phyloP scores from a whole-genome alignment of 768 basidiomycete species.

The Thelephora aurantiotincta region DNA sequence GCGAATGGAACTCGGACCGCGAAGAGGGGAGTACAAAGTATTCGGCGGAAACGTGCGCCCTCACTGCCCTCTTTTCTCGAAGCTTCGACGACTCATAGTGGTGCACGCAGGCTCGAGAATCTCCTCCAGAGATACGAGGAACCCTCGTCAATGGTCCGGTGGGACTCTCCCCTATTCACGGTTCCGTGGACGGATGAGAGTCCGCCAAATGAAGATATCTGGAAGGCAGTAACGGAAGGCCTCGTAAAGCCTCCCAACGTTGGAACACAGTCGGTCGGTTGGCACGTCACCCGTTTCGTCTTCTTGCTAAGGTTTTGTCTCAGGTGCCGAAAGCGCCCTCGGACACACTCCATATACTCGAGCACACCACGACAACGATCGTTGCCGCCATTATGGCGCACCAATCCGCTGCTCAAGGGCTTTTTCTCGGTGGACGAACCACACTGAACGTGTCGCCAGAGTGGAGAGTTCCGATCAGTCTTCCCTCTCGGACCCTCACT shows the following conservation, averaged over 20 bases:
- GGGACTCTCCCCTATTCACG: slow-evolving; percentile 94
- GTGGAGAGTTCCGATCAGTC: slow-evolving; percentile 32
- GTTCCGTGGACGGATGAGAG: slow-evolving; percentile 60
- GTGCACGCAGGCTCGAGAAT: slow-evolving; percentile 54
- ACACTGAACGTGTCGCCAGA: slow-evolving; percentile 29
- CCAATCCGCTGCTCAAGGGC: slow-evolving; percentile 35
- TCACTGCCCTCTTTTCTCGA: neutral
- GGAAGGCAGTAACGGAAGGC: slow-evolving; percentile 68
- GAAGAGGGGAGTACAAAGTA: slow-evolving; percentile 34
- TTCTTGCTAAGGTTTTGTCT: neutral
- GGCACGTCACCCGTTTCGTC: neutral
- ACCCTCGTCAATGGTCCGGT: slow-evolving; percentile 95
- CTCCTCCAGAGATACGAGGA: slow-evolving; percentile 86
- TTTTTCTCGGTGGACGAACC: slow-evolving; percentile 32
- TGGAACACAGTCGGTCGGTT: slow-evolving; percentile 58
- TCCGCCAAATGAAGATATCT: slow-evolving; percentile 57
- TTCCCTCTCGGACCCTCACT: slow-evolving; percentile 62
- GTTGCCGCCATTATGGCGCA: slow-evolving; percentile 60
- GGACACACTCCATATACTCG: slow-evolving; percentile 79
- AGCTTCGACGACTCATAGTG: slow-evolving; percentile 7
- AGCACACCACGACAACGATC: slow-evolving; percentile 56
- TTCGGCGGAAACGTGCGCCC: slow-evolving; percentile 49
- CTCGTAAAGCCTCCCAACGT: slow-evolving; percentile 78
- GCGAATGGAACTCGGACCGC: slow-evolving; percentile 55
- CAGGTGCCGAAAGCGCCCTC: slow-evolving; percentile 75